Percentiles rank a stretch among this genome's conserved stretches.
Conservation (phyloP, 2,329 filamentous ascomycete species). For the Fusarium haematococcum region DNA sequence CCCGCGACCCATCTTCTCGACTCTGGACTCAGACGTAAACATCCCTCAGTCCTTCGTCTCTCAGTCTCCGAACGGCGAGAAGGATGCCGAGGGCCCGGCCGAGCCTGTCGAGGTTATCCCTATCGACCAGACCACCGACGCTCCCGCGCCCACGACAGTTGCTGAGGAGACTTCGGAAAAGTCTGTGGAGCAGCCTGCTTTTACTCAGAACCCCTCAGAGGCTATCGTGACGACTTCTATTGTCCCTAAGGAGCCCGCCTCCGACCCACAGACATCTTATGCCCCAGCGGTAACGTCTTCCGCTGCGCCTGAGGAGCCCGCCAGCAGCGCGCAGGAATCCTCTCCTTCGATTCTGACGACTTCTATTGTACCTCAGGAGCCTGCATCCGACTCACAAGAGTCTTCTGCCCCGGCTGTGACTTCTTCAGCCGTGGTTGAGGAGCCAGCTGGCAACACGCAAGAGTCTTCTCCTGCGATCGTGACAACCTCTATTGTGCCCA, state of each 20-base stretch:
- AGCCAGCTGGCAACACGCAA: not conserved
- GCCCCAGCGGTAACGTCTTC: not conserved
- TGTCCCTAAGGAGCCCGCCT: constrained; percentile 28
- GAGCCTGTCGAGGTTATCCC: constrained; percentile 37
- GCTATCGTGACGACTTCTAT: constrained; percentile 36
- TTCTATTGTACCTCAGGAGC: not conserved
- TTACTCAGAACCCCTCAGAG: constrained; percentile 32
- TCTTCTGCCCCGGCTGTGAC: not conserved
- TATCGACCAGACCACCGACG: constrained; percentile 11
- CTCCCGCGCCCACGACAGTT: constrained; percentile 13
- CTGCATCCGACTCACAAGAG: not conserved
- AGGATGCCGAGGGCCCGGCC: constrained; percentile 15
- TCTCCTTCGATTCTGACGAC: not conserved
- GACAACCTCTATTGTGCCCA: not conserved
- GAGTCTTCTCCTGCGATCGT: not conserved
- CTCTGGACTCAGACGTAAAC: constrained; percentile 33
- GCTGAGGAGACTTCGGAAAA: constrained; percentile 18
- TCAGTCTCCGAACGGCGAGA: constrained; percentile 11
- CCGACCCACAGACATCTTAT: constrained; percentile 1
- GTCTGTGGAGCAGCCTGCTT: constrained; percentile 19
- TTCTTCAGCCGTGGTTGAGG: not conserved
- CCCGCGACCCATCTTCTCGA: constrained; percentile 42
- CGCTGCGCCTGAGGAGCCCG: not conserved
- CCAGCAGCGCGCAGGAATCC: not conserved
- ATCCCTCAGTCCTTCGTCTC: constrained; percentile 32